Percentiles rank a stretch among this genome's conserved stretches.
Conservation (phyloP, 2,329 filamentous ascomycete species). For the Celoporthe dispersa region DNA sequence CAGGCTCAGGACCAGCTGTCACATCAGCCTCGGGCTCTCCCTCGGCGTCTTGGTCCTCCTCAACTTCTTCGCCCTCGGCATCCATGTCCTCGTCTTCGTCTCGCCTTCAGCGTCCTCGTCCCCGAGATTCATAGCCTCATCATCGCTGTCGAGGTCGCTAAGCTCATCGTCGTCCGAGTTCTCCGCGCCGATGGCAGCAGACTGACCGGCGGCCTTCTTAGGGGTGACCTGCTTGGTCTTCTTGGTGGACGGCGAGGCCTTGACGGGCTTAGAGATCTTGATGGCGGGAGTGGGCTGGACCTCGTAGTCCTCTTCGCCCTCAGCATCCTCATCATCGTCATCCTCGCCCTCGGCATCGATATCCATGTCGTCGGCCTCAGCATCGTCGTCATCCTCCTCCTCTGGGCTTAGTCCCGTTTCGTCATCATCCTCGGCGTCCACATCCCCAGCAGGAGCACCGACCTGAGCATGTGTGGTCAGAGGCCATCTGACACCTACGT, state of each 20-base stretch:
- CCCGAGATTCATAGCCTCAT: slow-evolving; percentile 48
- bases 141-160: slow-evolving; percentile 61
- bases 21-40: slow-evolving; percentile 44
- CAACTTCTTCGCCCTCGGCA: slow-evolving; percentile 44
- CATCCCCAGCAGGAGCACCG: slow-evolving; percentile 26
- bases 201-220: slow-evolving; percentile 30
- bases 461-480: slow-evolving; percentile 40
- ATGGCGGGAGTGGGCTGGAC: slow-evolving; percentile 48
- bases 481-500: not conserved
- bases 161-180: slow-evolving; percentile 61
- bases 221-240: slow-evolving; percentile 41
- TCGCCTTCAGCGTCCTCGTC: slow-evolving; percentile 41
- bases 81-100: slow-evolving; percentile 47
- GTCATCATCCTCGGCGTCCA: slow-evolving; percentile 31
- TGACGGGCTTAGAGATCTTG: slow-evolving; percentile 53
- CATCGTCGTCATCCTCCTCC: slow-evolving; percentile 47
- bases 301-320: slow-evolving; percentile 55
- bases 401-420: slow-evolving; percentile 44
- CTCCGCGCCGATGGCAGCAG: slow-evolving; percentile 41
- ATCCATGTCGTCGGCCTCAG: slow-evolving; percentile 43
- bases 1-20: slow-evolving; percentile 33
- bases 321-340: slow-evolving; percentile 49
- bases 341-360: slow-evolving; percentile 52
- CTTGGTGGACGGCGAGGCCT: slow-evolving; percentile 36
- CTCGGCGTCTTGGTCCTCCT: slow-evolving; percentile 44